Conservation (phyloP, 345 rosid genomes). For the Firmiana major region DNA sequence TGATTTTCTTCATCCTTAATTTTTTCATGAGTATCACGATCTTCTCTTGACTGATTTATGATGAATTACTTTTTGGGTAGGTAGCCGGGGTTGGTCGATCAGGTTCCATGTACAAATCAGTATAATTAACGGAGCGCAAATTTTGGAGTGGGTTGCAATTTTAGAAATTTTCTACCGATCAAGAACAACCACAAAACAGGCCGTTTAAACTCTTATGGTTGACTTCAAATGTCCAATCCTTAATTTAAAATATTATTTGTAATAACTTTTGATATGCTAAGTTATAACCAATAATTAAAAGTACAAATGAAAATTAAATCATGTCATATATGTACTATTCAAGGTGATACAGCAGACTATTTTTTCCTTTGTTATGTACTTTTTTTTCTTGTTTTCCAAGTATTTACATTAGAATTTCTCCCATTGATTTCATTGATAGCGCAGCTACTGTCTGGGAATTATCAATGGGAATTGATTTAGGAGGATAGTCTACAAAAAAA, state of each 20-base stretch:
- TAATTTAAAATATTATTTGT: not conserved
- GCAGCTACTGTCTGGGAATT: too few relatives aligned
- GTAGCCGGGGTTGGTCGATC: slow-evolving; percentile 8
- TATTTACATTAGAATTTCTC: too few relatives aligned
- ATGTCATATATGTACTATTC: not conserved
- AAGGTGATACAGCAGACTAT: too few relatives aligned
- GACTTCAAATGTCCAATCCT: not conserved
- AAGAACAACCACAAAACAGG: not conserved
- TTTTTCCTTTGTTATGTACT: not conserved
- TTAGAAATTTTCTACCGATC: not conserved
- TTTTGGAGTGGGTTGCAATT: slow-evolving; percentile 15
- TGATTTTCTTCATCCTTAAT: not conserved
- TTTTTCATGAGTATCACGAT: not conserved
- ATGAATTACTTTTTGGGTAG: slow-evolving; percentile 12
- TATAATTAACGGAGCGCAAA: not conserved
- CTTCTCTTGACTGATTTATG: not conserved
- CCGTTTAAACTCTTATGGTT: not conserved
- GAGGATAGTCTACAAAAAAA: too few relatives aligned
- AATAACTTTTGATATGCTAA: too few relatives aligned
- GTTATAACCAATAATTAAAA: too few relatives aligned
- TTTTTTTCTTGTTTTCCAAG: not conserved
- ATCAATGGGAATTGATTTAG: too few relatives aligned
- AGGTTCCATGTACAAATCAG: slow-evolving; percentile 14
- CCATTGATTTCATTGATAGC: not conserved
- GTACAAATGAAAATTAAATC: not conserved